Base-by-base conservation (phyloP, 208 protist genomes). In the Acanthamoeba rhysodes region DNA sequence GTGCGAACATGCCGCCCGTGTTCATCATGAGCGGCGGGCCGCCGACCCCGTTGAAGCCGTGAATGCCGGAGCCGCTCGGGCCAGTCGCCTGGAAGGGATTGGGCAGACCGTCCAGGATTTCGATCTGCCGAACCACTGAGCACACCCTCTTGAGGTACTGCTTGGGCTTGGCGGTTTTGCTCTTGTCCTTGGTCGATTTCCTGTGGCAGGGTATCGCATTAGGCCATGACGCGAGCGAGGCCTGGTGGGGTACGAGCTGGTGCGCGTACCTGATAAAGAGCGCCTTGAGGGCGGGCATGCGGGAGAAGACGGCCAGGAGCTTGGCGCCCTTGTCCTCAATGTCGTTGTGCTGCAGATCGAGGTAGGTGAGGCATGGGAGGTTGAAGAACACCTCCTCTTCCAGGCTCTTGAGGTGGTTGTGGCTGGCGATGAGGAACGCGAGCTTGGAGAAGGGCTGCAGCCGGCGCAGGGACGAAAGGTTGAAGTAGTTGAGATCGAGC, bases 311-410 rank as follows among this genome's bases (percentile, higher is more conserved):
- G 37, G 87, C 57, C 57, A 93, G 24, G 29, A 93, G 66, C 87
- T 93, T 76, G 29, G 87, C 57, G 45, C 87, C 87, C 66, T 93
- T 93, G 45, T 93, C 87, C 48, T 93, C 87, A 9, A 93, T 45
- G 24, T 93, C 62, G 27, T 93, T 93, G 34, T 93, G 62, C 41
- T 57, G 87, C 62, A 93, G 18, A 55, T 93, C 87, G 34, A 93
- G 66, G 62, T 93, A 76, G 20, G 57, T 93, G 41, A 93, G 48
- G 37, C 27, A 76, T 6, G 87, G 57, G 2, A 93, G 87, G 45
- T 50, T 76, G 45, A 93, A 45, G 66, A 93, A 93, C 16, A 93
- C 87, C n/a, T 93, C 87, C 66, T 93, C 87, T 45, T 93, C 87
- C n/a, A 93, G 37, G 2, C 37, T 93, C 24, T n/a, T 70, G 24